These are phyloP conservation scores for Wallacemonas sp. DNA, from an alignment of 208 protist species.

Conservation along the genomic window DNA sequence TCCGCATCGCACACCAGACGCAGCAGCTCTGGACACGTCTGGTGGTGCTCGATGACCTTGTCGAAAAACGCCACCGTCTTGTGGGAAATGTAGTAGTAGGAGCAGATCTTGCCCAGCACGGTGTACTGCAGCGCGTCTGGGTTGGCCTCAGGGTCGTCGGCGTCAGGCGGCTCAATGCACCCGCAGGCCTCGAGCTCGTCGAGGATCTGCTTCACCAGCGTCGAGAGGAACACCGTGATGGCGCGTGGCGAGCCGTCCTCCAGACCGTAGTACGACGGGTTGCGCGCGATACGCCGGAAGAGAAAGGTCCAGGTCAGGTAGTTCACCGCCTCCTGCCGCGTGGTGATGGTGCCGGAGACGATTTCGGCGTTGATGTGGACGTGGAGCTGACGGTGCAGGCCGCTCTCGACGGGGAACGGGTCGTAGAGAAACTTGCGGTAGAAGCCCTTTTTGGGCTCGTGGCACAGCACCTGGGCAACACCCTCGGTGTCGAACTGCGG, in stretches of 20 bases:
- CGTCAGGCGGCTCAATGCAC: constrained; percentile 75
- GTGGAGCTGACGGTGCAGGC: constrained; percentile 93
- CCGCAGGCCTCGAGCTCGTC: constrained; percentile 79
- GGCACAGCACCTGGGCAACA: constrained; percentile 96
- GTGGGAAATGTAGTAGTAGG: constrained; percentile 99
- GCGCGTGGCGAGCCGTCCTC: constrained; percentile 89
- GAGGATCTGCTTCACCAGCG: constrained; percentile 79
- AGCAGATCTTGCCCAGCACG: constrained; percentile 96
- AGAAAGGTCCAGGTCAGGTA: constrained; percentile 99
- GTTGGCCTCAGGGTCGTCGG: constrained; percentile 50
- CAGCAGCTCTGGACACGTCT: constrained; percentile 75
- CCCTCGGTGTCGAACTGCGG: constrained; percentile 97
- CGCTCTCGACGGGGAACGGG: constrained; percentile 99
- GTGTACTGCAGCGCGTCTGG: constrained; percentile 78
- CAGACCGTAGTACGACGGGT: constrained; percentile 99
- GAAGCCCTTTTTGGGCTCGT: constrained; percentile 99
- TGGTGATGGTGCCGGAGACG: constrained; percentile 94
- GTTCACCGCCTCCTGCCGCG: constrained; percentile 96
- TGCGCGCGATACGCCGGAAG: constrained; percentile 96
- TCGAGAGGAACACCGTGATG: constrained; percentile 86
- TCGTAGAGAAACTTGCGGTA: constrained; percentile 99
- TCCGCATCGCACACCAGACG: constrained; percentile 88
- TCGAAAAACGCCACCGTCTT: constrained; percentile 93
- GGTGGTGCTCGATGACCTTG: constrained; percentile 55
- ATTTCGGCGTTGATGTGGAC: constrained; percentile 99